phyloP scores from a whole-genome alignment of 805 yeast genomes.

The Candida jianshihensis region DNA sequence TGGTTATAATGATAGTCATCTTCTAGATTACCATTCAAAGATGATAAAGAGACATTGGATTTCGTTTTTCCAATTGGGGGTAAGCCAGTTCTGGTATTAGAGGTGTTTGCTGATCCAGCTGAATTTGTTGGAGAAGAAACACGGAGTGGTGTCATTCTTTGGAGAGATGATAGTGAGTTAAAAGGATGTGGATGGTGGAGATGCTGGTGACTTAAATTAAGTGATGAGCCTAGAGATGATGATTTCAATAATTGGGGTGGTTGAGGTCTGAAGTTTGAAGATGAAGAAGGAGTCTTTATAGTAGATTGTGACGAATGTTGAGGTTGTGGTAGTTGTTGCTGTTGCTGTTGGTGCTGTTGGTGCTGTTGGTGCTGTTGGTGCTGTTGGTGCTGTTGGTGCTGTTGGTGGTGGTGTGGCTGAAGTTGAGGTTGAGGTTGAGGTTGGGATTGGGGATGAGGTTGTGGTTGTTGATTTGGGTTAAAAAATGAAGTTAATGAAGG shows the following conservation, averaged over 20 bases:
- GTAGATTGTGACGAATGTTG: not conserved
- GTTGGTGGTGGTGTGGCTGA: not conserved
- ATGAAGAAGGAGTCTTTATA: slow-evolving; percentile 5
- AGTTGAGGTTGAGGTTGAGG: slow-evolving; percentile 3
- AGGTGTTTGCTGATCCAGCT: slow-evolving; percentile 3
- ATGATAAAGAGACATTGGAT: slow-evolving; percentile 21
- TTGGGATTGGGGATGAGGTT: not conserved
- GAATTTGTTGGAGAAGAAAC: slow-evolving; percentile 19
- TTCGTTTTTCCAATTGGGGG: slow-evolving; percentile 16
- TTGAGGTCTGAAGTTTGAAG: slow-evolving; percentile 10
- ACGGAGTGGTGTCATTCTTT: slow-evolving; percentile 55
- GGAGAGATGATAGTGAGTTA: slow-evolving; percentile 42
- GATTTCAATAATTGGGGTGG: slow-evolving; percentile 12
- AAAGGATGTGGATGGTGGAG: slow-evolving; percentile 23
- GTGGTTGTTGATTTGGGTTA: slow-evolving; percentile 3
- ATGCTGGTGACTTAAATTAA: slow-evolving; percentile 15
- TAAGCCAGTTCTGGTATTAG: slow-evolving; percentile 10
- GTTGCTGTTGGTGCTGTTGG: not conserved
- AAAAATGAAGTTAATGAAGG: slow-evolving; percentile 23
- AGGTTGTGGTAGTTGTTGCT: slow-evolving; percentile 6
- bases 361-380: slow-evolving; percentile 3
- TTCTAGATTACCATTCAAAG: slow-evolving; percentile 31
- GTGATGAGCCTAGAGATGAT: slow-evolving; percentile 13
- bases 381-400: not conserved
- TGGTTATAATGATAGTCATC: slow-evolving; percentile 30